Base-by-base conservation (phyloP, 768 basidiomycete genomes). In the Omphalotus guepiniiformis region DNA sequence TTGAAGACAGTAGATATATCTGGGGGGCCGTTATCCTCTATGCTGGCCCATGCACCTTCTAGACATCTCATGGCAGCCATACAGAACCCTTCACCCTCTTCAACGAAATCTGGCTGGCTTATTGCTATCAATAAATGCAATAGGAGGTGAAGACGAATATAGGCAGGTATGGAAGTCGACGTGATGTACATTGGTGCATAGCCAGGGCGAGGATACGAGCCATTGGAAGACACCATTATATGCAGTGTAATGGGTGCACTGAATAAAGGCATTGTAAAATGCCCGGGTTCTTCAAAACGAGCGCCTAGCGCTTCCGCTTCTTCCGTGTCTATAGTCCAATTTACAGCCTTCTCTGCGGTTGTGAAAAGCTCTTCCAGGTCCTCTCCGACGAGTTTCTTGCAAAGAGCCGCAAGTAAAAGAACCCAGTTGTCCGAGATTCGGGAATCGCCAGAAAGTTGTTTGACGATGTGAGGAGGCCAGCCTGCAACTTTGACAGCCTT, bases 141-240 rank as follows among this genome's bases (percentile, higher is more conserved):
- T 27, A 90, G 73, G n/a, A 96, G 74, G 58, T 94, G 83, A 3
- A 95, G 76, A 18, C 90, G 82, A 47, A 94, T 70, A 62, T 95
- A 95, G 1, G 90, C 77, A 0, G 93, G 79, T 3, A 85, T 70
- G 1, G 78, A 75, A 1, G 67, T 58, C 1, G 89, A 91, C 1
- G 83, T 76, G 44, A 95, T 60, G 60, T 85, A 95, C 66, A 93
- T 79, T 0, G 89, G 80, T 0, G 83, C 78, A 47, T 80, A 77
- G 18, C 63, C 66, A 59, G 70, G 58, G 53, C 74, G 49, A 55
- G 74, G 57, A 64, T 78, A 62, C 0, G 63, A 63, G 19, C 75
- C 73, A 18, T 68, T 59, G 3, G 66, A 51, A 21, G 80, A 75
- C 19, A 83, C 67, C 22, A 91, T 56, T 40, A 94, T 65, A 53